Conservation (phyloP, 2,329 filamentous ascomycete species). For the Fusarium redolens region DNA sequence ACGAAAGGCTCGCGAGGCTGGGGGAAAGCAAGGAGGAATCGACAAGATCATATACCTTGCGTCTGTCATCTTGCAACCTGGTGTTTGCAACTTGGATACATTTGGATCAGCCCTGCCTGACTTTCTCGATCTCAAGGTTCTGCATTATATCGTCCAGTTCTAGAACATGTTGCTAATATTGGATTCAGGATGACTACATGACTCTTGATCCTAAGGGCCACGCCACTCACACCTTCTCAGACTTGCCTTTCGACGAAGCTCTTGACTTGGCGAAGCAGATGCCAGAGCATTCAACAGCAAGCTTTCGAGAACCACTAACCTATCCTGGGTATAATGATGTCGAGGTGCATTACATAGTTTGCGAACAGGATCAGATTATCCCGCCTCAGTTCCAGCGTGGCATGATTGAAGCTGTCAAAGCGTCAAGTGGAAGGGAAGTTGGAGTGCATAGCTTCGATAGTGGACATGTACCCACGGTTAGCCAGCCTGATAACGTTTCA, state of each 20-base stretch:
- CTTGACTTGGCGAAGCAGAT: slow-evolving; percentile 13
- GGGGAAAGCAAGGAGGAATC: slow-evolving; percentile 13
- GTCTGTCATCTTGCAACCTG: slow-evolving; percentile 6
- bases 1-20: not conserved
- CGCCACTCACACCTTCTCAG: slow-evolving; percentile 8
- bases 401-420: slow-evolving; percentile 21
- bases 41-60: slow-evolving; percentile 21
- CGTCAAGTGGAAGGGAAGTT: not conserved
- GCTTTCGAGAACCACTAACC: slow-evolving; percentile 25
- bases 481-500: slow-evolving; percentile 9
- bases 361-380: slow-evolving; percentile 17
- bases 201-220: not conserved
- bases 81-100: slow-evolving; percentile 1
- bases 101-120: slow-evolving; percentile 10
- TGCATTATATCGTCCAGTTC: too few species aligned
- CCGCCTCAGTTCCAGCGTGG: not conserved
- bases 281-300: slow-evolving; percentile 19
- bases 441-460: not conserved
- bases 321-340: slow-evolving; percentile 34
- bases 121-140: not conserved
- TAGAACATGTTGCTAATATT: accelerated
- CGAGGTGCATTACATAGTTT: slow-evolving; percentile 28
- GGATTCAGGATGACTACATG: slow-evolving; percentile 17
- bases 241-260: slow-evolving; percentile 11
- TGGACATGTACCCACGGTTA: slow-evolving; percentile 5